Evolutionary conservation across 345 rosid genomes (phyloP), one percentile per base, ranked within the genome.

Genomic region (Combretum micranthum): DNA sequence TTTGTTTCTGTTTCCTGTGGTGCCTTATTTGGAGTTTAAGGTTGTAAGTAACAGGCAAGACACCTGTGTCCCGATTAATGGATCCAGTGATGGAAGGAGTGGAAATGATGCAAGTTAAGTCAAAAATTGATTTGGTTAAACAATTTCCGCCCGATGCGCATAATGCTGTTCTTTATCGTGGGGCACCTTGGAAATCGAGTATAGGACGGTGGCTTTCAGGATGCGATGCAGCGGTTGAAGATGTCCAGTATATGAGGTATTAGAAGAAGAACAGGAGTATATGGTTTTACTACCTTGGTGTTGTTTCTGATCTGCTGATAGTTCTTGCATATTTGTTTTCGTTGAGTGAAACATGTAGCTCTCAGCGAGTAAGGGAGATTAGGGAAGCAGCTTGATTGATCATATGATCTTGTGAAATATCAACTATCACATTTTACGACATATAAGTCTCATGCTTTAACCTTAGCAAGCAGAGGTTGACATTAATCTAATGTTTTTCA

Each of bases 161-260:
- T 53, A 66, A 76, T 16, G 95, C 86, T 11, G 88, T 89, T 20
- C 74, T 82, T 50, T 87, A 87, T 75, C 80, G 75, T 25, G 77
- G 86, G 61, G 91, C 94, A 22, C 87, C 97, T 0, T 93, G 99
- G 99, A 93, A 85, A 69, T 81, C 88, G 14, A 74, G 71, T 64
- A 80, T 87, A 17, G 99, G 97, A 3, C 82, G 74, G 52, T 89
- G 98, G 98, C 96, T 92, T 68, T 86, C 91, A 64, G 80, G 86
- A 25, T 92, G 97, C 67, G 85, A 92, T 75, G 69, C 87, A 2
- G 59, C 76, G 63, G 53, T 72, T 10, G 62, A 66, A 52, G 89
- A 81, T 64, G 80, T 80, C 63, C 71, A 66, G 52, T 89, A 48
- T 50, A 60, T 45, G 98, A 88, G 84, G 98, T 83, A 69, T 68